Evolutionary conservation across 2,329 filamentous ascomycete species (phyloP), one percentile per base, ranked within the genome.

Genomic region (Colletotrichum sojae): DNA sequence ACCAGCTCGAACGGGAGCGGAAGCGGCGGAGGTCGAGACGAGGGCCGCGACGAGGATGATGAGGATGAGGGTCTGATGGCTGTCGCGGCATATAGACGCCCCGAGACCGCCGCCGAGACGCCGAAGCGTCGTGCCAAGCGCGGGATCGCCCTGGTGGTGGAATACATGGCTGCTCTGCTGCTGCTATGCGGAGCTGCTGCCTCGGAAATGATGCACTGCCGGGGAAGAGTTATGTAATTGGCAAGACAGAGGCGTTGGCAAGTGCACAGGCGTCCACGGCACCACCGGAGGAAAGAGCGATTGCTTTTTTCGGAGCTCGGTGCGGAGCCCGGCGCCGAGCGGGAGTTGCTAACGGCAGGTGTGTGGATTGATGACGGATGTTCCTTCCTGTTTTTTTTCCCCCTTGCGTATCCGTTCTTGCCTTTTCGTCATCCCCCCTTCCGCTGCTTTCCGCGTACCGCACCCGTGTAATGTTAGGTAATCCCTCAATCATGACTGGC

Each of bases 1-100:
- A 88, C 81, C 0, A 82, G 86, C 10, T 81, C 80, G 63, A 86
- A 84, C 15, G 79, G 74, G 20, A 54, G 71, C 52, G 51, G 64
- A 13, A 45, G 60, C 18, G 53, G 49, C 55, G 48, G 59, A 18
- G 57, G 43, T 16, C 31, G 31, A 36, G 31, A 36, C 31, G 31
- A 36, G 31, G n/a, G 65, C 2, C 60, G 10, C 2, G 64, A 54
- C 31, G 25, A 31, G 16, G 64, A 27, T 25, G 36, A 39, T 10
- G 25, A 15, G 31, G 46, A 43, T 39, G 43, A 55, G 13, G 56
- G 13, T 13, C 15, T 20, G 36, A 10, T 27, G 6, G 31, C 18
- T n/a, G 46, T 40, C 10, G 31, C 18, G 5, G 27, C 46, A 22
- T 22, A 49, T 9, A 8, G 16, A 12, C 46, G 52, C 9, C 5